Base-by-base conservation (phyloP, 2,329 filamentous ascomycete species). In the Cladorrhinum sp. region DNA sequence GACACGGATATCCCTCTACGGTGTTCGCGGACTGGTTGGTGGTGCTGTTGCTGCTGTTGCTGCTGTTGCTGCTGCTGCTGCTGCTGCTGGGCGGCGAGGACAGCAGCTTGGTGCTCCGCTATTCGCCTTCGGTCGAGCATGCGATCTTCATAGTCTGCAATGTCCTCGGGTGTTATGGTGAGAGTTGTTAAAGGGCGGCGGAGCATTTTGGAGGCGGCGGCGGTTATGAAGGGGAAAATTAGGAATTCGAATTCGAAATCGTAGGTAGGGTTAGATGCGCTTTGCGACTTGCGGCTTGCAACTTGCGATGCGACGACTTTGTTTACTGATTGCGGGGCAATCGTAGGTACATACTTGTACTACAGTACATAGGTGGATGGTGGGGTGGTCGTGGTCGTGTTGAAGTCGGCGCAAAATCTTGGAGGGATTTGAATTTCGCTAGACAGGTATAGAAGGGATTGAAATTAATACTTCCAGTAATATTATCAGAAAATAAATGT, bases 91-190 rank as follows among this genome's bases (percentile, higher is more conserved):
- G n/a, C n/a, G n/a, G n/a, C n/a, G n/a, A 58, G 14, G 61, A 58
- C 57, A 74, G 74, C 42, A 16, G n/a, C n/a, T 14, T 21, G 16
- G 6, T 18, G 42, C 16, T 46, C n/a, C 18, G 3, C 42, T 18
- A 46, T 3, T 2, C 42, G 42, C 2, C n/a, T 8, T 3, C 42
- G 42, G 42, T 70, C 69, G 23, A 76, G 77, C 63, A 86, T 82
- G 26, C 81, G 80, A 72, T 88, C 86, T 70, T 91, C 88, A 75
- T 90, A 91, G 58, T 82, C 79, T 42, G 87, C 86, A 42, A 91
- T 80, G 73, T 92, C 89, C 70, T 90, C 86, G 53, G 85, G 79
- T 2, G 88, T 91, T 65, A 91, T 82, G 58, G 82, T 79, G 64
- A 92, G 84, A 14, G 83, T 83, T 52, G 89, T 92, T 10, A 88